Percentiles rank a stretch among this genome's conserved stretches.
Conservation (phyloP, 441 rosid species). For the Gossypium schwendimanii region DNA sequence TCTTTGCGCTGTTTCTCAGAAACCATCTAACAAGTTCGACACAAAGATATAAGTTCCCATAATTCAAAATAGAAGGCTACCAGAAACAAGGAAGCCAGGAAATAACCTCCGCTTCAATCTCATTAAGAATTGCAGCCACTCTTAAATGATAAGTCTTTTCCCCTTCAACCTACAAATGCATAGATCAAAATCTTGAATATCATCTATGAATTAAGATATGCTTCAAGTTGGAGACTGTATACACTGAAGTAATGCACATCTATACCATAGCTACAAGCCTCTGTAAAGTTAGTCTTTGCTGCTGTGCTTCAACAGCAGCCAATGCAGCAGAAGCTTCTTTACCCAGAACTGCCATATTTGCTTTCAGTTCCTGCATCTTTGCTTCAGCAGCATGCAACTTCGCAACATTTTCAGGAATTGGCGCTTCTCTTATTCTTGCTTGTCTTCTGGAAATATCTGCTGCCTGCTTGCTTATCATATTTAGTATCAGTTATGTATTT, state of each 20-base stretch:
- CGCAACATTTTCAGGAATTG: constrained; percentile 78
- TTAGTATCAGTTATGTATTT: neutral
- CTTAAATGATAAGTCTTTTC: constrained; percentile 77
- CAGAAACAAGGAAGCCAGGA: neutral
- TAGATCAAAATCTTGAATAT: constrained; percentile 7
- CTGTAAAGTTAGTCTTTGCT: constrained; percentile 80
- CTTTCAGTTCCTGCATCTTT: constrained; percentile 71
- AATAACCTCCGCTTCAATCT: constrained; percentile 94
- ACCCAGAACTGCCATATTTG: constrained; percentile 89
- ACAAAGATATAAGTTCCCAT: constrained; percentile 15
- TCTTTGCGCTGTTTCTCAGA: constrained; percentile 88
- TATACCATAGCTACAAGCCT: constrained; percentile 81
- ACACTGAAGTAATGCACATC: neutral
- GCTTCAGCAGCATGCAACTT: constrained; percentile 79
- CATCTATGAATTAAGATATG: neutral
- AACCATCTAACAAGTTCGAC: constrained; percentile 53
- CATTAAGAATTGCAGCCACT: constrained; percentile 79
- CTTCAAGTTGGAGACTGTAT: constrained; percentile 5
- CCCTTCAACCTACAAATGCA: constrained; percentile 67
- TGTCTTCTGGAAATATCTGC: constrained; percentile 28
- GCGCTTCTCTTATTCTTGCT: constrained; percentile 67
- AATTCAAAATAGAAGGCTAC: neutral
- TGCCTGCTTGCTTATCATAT: constrained; percentile 15
- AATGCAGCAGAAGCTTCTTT: constrained; percentile 93
- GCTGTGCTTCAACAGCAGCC: constrained; percentile 88